Evolutionary conservation across 345 rosid species (phyloP), one percentile per base, ranked within the genome.

Genomic region (Reutealis trisperma): DNA sequence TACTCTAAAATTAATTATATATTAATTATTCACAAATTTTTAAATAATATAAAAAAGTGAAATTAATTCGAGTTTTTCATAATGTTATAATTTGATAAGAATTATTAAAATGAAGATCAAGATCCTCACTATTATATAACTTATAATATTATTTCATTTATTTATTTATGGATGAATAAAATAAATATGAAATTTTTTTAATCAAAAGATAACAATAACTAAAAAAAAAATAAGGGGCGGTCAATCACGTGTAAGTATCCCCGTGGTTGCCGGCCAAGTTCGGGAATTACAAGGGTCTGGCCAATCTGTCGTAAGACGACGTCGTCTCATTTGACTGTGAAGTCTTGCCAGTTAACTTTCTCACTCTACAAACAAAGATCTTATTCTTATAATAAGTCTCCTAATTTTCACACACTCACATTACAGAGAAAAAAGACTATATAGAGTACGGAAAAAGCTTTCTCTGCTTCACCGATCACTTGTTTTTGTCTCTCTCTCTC

Each of bases 241-340:
- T 72, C 80, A 77, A 34, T 80, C 89, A 81, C 85, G 83, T 85
- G 85, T 80, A 21, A 32, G 21, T 57, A 68, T 77, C 86, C 76
- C 78, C 87, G 83, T 80, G 86, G 70, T 72, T 77, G 91, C 89
- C 88, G 89, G 89, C 89, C 86, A 27, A 61, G 83, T 83, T 75
- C 83, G 82, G 80, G 65, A 55, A 21, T 79, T 27, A 69, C 25
- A 57, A 13, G 19, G 1, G 22, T 69, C 11, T 15, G 55, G 9
- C 15, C 1, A 13, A 82, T 42, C 45, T 42, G 45, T 42, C 30
- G 45, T 2, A 32, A 37, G 41, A 70, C 88, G 84, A 49, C 82
- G 79, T 78, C 88, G 85, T 87, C 67, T 84, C 37, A 18, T 55
- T 34, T 68, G 71, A 51, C 70, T 68, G 71, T 37, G 30, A 52